Evolutionary conservation across 176 grass and related monocot species (phyloP), one percentile per base, ranked within the genome.

Genomic region (Puya raimondii): DNA sequence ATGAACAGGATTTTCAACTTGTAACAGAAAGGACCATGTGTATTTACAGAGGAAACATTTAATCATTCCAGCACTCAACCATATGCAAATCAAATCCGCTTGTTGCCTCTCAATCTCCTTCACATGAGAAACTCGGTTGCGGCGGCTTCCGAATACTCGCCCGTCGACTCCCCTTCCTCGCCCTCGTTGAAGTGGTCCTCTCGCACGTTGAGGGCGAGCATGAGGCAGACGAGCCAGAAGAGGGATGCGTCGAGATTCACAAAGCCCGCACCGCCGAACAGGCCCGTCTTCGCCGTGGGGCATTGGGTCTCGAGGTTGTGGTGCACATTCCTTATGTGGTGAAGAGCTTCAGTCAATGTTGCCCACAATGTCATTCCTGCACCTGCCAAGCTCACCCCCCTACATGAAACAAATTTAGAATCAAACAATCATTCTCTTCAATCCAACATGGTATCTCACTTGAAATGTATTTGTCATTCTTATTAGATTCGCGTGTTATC

Each of bases 161-260:
- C 56, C 21, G 33, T 42, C 33, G 0, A 7, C 4, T 61, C 6
- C 1, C 0, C 17, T 22, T 21, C 61, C 1, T 52, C 23, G 5
- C 29, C 22, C 13, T 59, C 74, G 12, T 61, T 51, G 14, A 82
- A 71, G 26, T 86, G 68, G 63, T 96, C 92, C 14, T 79, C 66
- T 76, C 81, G 78, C 23, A 80, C 70, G 58, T 96, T 96, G 20
- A 51, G 5, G 13, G 4, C 47, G 7, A 96, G 78, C 85, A 96
- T 87, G 52, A 78, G 56, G 72, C 65, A 74, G 4, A 76, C 26
- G 9, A 91, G 29, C 92, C 86, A 96, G 47, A 96, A 88, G 74
- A 96, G 66, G 48, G 70, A 48, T 8, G 81, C 83, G 72, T 91
- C 70, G 3, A 96, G 85, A 61, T 82, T 58, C 20, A 89, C 69